Evolutionary conservation across 768 basidiomycete genomes (phyloP).

Genomic region (Tylopilus subfusipes): DNA sequence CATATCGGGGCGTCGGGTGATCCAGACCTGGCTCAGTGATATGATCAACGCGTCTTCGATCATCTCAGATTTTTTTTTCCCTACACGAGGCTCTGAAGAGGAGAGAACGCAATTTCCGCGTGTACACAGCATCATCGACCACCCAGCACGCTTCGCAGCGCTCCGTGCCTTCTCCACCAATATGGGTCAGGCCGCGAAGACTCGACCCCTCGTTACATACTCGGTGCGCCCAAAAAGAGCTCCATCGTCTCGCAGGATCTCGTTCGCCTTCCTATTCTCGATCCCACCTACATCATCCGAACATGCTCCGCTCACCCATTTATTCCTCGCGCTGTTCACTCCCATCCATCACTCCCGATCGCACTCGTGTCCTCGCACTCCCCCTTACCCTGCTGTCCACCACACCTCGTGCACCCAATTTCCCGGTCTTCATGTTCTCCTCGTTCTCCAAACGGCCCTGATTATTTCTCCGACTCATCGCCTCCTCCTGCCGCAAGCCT

Average conservation of each 20-base stretch:
- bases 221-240: slow-evolving; percentile 20
- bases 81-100: too few species aligned
- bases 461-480: slow-evolving; percentile 38
- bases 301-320: slow-evolving; percentile 30
- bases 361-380: slow-evolving; percentile 31
- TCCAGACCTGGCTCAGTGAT: too few species aligned
- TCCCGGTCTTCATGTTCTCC: slow-evolving; percentile 47
- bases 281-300: slow-evolving; percentile 23
- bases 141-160: slow-evolving; percentile 12
- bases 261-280: slow-evolving; percentile 18
- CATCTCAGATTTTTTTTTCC: too few species aligned
- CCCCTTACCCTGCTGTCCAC: slow-evolving; percentile 38
- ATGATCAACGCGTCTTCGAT: too few species aligned
- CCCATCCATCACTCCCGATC: slow-evolving; percentile 29
- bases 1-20: too few species aligned
- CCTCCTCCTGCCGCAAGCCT: slow-evolving; percentile 32
- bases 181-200: slow-evolving; percentile 27
- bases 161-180: slow-evolving; percentile 14
- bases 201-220: slow-evolving; percentile 21
- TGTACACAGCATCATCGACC: background rate
- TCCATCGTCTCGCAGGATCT: slow-evolving; percentile 18
- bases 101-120: background rate
- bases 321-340: slow-evolving; percentile 28
- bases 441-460: slow-evolving; percentile 45
- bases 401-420: slow-evolving; percentile 46